Percentiles rank a stretch among this genome's conserved stretches.
phyloP scores from a whole-genome alignment of 345 rosid genomes.

The Bruguiera sexangula region DNA sequence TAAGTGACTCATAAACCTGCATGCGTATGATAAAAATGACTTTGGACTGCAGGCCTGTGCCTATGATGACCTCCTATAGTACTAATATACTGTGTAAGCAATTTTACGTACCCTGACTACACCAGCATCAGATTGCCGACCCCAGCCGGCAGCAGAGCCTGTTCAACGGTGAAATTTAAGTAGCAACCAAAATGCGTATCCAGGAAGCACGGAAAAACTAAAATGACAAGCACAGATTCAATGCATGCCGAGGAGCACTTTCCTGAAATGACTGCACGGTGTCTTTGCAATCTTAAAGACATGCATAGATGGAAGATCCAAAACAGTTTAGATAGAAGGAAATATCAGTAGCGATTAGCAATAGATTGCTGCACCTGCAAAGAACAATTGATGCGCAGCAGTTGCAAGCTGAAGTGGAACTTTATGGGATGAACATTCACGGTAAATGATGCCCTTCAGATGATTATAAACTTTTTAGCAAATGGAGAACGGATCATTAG shows the following conservation, averaged over 20 bases:
- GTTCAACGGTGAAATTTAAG: conserved; percentile 20
- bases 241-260: no score
- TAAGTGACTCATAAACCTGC: conserved; percentile 84
- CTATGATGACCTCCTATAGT: background rate
- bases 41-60: conserved; percentile 2
- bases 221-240: background rate
- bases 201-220: background rate
- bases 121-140: conserved; percentile 87
- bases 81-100: background rate
- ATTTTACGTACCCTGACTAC: conserved; percentile 70
- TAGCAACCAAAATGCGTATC: background rate
- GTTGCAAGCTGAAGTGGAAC: conserved; percentile 84
- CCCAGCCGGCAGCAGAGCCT: conserved; percentile 99
- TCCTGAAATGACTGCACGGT: no score
- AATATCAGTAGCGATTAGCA: background rate
- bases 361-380: conserved; percentile 52
- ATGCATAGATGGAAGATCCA: background rate
- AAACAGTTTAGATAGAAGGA: background rate
- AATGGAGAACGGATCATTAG: background rate
- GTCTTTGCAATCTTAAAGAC: no score
- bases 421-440: conserved; percentile 63
- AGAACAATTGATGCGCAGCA: conserved; percentile 71
- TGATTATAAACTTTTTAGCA: background rate
- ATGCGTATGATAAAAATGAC: background rate
- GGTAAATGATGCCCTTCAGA: conserved; percentile 79